Percentiles rank a stretch among this genome's conserved stretches.
phyloP scores from a whole-genome alignment of 2,329 filamentous ascomycete species.

The Peltaster fructicola region DNA sequence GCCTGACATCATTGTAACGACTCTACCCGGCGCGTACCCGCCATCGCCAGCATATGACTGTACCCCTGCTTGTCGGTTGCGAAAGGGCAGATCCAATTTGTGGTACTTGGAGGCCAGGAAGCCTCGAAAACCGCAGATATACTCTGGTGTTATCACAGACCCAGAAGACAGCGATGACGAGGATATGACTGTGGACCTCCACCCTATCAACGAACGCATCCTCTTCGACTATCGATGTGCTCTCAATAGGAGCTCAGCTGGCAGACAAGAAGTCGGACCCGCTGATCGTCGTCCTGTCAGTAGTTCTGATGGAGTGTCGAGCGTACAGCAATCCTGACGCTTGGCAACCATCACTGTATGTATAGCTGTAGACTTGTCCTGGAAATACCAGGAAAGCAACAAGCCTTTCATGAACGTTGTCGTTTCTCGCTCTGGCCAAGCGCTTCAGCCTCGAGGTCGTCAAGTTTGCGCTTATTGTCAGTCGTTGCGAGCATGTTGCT shows the following conservation, averaged over 20 bases:
- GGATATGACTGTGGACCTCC: slow-evolving; percentile 37
- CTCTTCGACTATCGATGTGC: slow-evolving; percentile 52
- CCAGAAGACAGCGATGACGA: slow-evolving; percentile 67
- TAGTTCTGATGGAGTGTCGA: too few species aligned
- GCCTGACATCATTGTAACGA: slow-evolving; percentile 10
- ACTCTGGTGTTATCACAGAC: slow-evolving; percentile 41
- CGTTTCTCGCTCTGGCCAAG: too few species aligned
- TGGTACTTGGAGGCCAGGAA: slow-evolving; percentile 58
- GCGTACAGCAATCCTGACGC: too few species aligned
- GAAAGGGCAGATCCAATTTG: slow-evolving; percentile 68
- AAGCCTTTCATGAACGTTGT: too few species aligned
- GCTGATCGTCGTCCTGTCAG: slow-evolving; percentile 38
- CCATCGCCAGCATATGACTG: slow-evolving; percentile 6
- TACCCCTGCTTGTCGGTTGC: slow-evolving; percentile 56
- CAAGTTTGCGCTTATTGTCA: slow-evolving; percentile 9
- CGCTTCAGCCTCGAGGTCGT: slow-evolving; percentile 15
- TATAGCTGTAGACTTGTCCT: too few species aligned
- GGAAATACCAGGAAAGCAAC: too few species aligned
- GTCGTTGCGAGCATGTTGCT: slow-evolving; percentile 9
- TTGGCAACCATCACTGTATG: too few species aligned
- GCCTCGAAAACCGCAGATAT: slow-evolving; percentile 9
- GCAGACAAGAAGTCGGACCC: slow-evolving; percentile 1
- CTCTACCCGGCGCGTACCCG: slow-evolving; percentile 7
- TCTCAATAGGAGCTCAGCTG: slow-evolving; percentile 27
- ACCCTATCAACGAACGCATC: slow-evolving; percentile 23